phyloP scores from a whole-genome alignment of 2,329 filamentous ascomycete species.

The Cryphonectria nitschkei region DNA sequence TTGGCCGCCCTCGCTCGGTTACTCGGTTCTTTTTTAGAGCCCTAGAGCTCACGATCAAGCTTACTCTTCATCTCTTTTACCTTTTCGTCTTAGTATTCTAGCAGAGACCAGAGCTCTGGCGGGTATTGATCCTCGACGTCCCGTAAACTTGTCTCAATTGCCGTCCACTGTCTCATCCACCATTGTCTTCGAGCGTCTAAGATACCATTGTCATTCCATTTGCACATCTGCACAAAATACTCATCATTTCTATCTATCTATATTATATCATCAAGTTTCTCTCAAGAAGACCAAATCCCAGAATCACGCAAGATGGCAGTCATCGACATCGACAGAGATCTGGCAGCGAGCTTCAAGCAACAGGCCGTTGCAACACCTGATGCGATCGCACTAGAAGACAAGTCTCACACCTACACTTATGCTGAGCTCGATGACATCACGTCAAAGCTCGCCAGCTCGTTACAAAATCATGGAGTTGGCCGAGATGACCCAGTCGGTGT shows the following conservation, averaged over 20 bases:
- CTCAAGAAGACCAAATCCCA: not conserved
- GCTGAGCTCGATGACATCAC: constrained; percentile 71
- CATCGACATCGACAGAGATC: constrained; percentile 72
- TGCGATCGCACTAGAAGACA: constrained; percentile 74
- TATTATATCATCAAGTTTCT: not conserved
- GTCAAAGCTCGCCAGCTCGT: constrained; percentile 63
- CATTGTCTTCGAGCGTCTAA: not conserved
- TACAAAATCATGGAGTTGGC: constrained; percentile 69
- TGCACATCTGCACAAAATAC: not conserved
- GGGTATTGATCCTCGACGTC: not conserved
- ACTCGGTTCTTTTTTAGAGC: not conserved
- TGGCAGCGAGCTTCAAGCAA: constrained; percentile 70
- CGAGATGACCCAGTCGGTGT: constrained; percentile 77
- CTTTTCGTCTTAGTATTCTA: not conserved
- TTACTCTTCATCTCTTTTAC: not conserved
- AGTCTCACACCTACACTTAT: constrained; percentile 69
- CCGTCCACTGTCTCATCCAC: not conserved
- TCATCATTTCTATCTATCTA: too few species aligned
- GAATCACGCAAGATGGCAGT: constrained; percentile 54
- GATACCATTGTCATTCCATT: not conserved
- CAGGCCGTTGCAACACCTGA: constrained; percentile 72
- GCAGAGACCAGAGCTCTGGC: not conserved
- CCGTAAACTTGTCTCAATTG: not conserved
- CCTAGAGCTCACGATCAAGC: not conserved
- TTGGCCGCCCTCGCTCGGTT: not conserved